Evolutionary conservation across 129 eudicot species (phyloP), one percentile per base, ranked within the genome.

Genomic region (Oenanthe sinensis): DNA sequence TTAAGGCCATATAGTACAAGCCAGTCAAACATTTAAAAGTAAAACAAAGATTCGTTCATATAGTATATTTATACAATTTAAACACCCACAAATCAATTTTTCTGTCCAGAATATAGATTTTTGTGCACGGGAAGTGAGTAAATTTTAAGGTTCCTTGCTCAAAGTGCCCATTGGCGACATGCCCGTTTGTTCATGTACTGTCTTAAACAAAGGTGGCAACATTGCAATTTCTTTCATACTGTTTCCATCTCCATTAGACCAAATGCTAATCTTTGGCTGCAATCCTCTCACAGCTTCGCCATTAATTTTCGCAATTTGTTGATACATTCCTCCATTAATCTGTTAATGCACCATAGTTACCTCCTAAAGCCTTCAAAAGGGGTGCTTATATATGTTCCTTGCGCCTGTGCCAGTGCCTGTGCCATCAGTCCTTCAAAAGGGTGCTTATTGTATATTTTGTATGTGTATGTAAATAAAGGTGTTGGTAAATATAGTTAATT

Each of bases 171-270:
- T 60, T 60, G 68, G 68, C 68, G n/a, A 60, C 68, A 60, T 60
- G 16, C 68, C 68, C 1, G 68, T 60, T 60, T 60, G 68, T 60
- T 60, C 68, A 60, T 60, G 68, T 33, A 60, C 68, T 4, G 68
- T 60, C 68, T 60, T 60, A 60, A 60, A 60, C 68, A 60, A 60
- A 60, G 68, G 68, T 60, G 68, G 68, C 68, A 60, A 60, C 68
- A 60, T 60, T 60, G 68, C 33, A 60, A 60, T 60, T 30, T 60
- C 68, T 24, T 60, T 60, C 68, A 60, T 60, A 6, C 68, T 10
- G 33, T 60, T 60, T n/a, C 68, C 68, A 7, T 60, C 68, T n/a
- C 68, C 68, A 10, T 60, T 60, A n/a, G 68, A 60, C 68, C 68
- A 60, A 3, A 60, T 60, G 9, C 68, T 60, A 10, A 60, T 60